phyloP scores from a whole-genome alignment of 2,329 filamentous ascomycete species.

The Fonsecaea pedrosoi region DNA sequence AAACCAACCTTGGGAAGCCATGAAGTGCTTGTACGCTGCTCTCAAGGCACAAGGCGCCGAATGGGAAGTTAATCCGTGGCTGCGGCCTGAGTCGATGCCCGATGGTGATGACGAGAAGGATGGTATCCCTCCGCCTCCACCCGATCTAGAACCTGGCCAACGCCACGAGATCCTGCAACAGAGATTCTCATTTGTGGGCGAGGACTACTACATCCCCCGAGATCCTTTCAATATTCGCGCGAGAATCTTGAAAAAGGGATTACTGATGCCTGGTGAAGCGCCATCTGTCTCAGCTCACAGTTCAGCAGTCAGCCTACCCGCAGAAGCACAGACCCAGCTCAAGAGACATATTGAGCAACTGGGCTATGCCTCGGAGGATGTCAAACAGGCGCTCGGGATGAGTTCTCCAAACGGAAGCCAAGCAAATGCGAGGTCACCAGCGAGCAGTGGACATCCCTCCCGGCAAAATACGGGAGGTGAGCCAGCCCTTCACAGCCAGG shows the following conservation, averaged over 20 bases:
- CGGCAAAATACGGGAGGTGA: conserved; percentile 35
- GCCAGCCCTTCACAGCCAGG: conserved; percentile 25
- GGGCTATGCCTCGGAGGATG: conserved; percentile 39
- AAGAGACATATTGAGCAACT: conserved; percentile 41
- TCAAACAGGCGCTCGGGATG: conserved; percentile 37
- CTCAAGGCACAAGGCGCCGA: conserved; percentile 85
- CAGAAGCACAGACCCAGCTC: conserved; percentile 42
- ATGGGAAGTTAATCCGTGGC: conserved; percentile 65
- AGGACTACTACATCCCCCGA: conserved; percentile 82
- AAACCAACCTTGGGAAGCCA: conserved; percentile 91
- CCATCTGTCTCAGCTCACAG: conserved; percentile 59
- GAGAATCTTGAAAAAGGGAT: conserved; percentile 83
- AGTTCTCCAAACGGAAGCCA: conserved; percentile 26
- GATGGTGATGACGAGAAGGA: conserved; percentile 39
- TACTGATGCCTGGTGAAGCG: conserved; percentile 61
- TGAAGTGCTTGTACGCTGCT: conserved; percentile 94
- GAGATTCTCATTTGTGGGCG: conserved; percentile 52
- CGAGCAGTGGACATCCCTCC: conserved; percentile 26
- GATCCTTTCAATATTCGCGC: conserved; percentile 95
- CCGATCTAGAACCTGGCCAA: conserved; percentile 44
- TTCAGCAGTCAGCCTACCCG: conserved; percentile 46
- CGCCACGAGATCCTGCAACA: conserved; percentile 49
- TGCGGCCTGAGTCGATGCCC: conserved; percentile 24
- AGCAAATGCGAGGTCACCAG: conserved; percentile 28
- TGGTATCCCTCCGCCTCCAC: conserved; percentile 42